Evolutionary conservation across 108 stramenopile species (phyloP).

Genomic region (Cyclotella atomus): DNA sequence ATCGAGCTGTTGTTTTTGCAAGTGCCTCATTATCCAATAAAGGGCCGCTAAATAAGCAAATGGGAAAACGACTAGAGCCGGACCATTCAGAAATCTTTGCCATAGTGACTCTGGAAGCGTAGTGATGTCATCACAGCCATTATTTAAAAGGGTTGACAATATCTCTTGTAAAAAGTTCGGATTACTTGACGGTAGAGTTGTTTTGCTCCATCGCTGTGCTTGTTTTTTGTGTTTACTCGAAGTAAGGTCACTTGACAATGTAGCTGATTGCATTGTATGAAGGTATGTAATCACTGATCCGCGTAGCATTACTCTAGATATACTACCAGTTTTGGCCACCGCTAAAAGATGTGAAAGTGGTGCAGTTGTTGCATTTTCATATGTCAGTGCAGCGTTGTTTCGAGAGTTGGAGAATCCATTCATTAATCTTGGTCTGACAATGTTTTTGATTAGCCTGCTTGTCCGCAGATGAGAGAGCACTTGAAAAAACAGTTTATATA

Average conservation of each 20-base stretch:
- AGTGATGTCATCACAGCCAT: slow-evolving; percentile 64
- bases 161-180: slow-evolving; percentile 57
- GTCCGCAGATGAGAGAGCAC: not conserved
- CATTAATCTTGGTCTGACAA: no score
- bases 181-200: slow-evolving; percentile 61
- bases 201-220: slow-evolving; percentile 58
- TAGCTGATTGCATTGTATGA: slow-evolving; percentile 16
- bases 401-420: not conserved
- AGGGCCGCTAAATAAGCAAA: slow-evolving; percentile 82
- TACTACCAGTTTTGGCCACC: slow-evolving; percentile 28
- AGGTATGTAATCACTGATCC: slow-evolving; percentile 33
- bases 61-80: slow-evolving; percentile 68
- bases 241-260: no score
- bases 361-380: slow-evolving; percentile 12
- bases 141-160: slow-evolving; percentile 51
- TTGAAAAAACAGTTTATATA: not conserved
- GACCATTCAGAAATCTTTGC: slow-evolving; percentile 53
- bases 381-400: not conserved
- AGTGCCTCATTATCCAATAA: slow-evolving; percentile 68
- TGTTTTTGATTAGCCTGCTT: no score
- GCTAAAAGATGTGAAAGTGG: slow-evolving; percentile 39
- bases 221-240: no score
- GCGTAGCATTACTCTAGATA: slow-evolving; percentile 38
- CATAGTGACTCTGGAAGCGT: slow-evolving; percentile 61
- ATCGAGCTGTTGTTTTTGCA: slow-evolving; percentile 44